These are phyloP conservation scores for Colletotrichum brevisporum DNA, from an alignment of 2,329 filamentous ascomycete genomes.

Conservation along the genomic window DNA sequence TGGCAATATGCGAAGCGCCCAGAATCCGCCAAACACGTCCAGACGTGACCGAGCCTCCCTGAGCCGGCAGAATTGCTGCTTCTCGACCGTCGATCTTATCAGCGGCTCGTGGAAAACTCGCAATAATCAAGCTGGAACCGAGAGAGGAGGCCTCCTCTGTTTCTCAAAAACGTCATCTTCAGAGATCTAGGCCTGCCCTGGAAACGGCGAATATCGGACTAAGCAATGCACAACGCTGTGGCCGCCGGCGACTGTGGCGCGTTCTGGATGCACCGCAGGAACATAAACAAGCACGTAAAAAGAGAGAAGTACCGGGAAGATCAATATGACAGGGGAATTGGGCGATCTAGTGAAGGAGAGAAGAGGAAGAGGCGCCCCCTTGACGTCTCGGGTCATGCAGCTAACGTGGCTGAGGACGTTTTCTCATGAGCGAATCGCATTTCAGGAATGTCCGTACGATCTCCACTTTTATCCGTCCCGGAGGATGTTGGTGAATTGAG, in stretches of 20 bases:
- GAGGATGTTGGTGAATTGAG: conserved; percentile 9
- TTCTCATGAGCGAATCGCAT: conserved; percentile 36
- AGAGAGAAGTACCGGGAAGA: no score
- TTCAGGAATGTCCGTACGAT: neutral
- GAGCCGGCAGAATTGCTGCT: neutral
- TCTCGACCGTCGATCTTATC: neutral
- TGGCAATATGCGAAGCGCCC: neutral
- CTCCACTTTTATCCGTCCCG: conserved; percentile 22
- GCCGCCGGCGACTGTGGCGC: no score
- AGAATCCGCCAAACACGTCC: conserved; percentile 2
- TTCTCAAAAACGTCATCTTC: neutral
- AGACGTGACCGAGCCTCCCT: neutral
- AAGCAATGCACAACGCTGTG: no score
- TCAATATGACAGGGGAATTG: conserved; percentile 6
- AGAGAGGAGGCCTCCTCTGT: conserved; percentile 25
- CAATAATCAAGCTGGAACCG: neutral
- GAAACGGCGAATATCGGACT: no score
- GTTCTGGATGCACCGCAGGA: no score
- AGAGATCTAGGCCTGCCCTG: no score
- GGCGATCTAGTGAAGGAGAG: conserved; percentile 8
- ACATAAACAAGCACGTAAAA: neutral
- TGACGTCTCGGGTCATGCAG: conserved; percentile 29
- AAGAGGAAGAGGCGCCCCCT: neutral
- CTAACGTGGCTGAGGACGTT: conserved; percentile 27
- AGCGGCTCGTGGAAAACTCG: no score